Base-by-base conservation (phyloP, 1,139 yeast species). In the Hyphopichia burtonii region DNA sequence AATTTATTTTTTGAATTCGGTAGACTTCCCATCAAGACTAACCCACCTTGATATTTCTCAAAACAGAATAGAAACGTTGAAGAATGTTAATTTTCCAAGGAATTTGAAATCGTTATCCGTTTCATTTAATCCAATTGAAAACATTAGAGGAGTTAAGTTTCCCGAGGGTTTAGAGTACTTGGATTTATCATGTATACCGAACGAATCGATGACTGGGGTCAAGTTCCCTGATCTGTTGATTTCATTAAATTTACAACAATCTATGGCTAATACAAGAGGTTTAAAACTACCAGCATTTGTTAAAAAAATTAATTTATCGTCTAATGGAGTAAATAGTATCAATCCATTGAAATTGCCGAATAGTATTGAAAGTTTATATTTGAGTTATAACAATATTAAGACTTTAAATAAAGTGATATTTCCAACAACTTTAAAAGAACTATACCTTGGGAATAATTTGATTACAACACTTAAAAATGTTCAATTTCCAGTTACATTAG, bases 221-320 rank as follows among this genome's bases (percentile, higher is more conserved):
- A 70, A 69, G 43, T 71, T 73, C 42, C 78, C 78, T 0, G 78
- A 73, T 41, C 62, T 56, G 61, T 52, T 69, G 28, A 51, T 53
- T 16, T 61, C 61, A 3, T 59, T 73, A 37, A 73, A 73, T 45
- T 53, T 73, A 14, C 77, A 71, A 49, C 71, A 69, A 38, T 67
- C 75, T 5, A 73, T 73, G 78, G 71, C 77, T 2, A 71, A 63
- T 45, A 71, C 77, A 1, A 55, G 78, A 42, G 78, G 78, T 0
- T 58, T 73, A 37, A 73, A 72, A 45, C 48, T 73, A 18, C 77
- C 78, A 1, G 57, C 61, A 19, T 52, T 50, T 27, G 48, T 72
- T 15, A 56, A 54, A 43, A 55, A 60, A 16, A 53, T 71, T 31
- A 66, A 71, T 37, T 52, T 73, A 44, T 65, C 69, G n/a, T 62